Percentiles rank a stretch among this genome's conserved stretches.
These are phyloP conservation scores for Sporodiniella umbellata DNA, from an alignment of 371 early-diverging fungal genomes.

Conservation along the genomic window DNA sequence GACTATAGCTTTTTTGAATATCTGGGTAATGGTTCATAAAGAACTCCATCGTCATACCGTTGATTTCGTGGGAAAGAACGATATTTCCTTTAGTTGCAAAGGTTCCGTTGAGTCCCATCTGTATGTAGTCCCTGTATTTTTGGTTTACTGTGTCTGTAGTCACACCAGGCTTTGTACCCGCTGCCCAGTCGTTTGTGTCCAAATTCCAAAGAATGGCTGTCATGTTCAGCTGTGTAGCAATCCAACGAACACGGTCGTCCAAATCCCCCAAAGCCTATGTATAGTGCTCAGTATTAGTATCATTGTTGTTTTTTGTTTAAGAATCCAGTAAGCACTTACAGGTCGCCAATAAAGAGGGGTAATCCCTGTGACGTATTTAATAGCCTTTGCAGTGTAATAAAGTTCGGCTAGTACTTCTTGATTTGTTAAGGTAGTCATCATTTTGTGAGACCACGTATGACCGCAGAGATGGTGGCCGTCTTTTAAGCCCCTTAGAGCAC, in stretches of 20 bases:
- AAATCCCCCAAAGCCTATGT: conserved; percentile 42
- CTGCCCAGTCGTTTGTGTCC: conserved; percentile 42
- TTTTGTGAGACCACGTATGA: conserved; percentile 58
- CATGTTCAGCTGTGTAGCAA: conserved; percentile 41
- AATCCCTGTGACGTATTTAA: conserved; percentile 48
- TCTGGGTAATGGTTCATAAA: conserved; percentile 37
- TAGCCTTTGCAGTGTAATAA: conserved; percentile 46
- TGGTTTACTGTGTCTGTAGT: conserved; percentile 22
- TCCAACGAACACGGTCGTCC: conserved; percentile 51
- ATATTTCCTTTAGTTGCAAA: conserved; percentile 31
- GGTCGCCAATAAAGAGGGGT: conserved; percentile 55
- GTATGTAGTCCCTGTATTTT: conserved; percentile 27
- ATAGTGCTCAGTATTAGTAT: too few species aligned
- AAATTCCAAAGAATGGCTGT: conserved; percentile 42
- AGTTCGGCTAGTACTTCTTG: conserved; percentile 56
- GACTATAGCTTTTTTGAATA: conserved; percentile 31
- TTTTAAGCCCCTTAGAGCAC: conserved; percentile 42
- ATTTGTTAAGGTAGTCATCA: conserved; percentile 52
- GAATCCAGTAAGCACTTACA: too few species aligned
- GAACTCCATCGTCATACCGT: conserved; percentile 40
- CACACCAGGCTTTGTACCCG: conserved; percentile 20
- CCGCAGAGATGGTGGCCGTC: conserved; percentile 49
- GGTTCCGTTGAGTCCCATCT: conserved; percentile 42
- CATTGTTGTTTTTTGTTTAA: too few species aligned
- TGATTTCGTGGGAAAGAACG: conserved; percentile 44